Base-by-base conservation (phyloP, 108 stramenopile species). In the Cyclotella cryptica region DNA sequence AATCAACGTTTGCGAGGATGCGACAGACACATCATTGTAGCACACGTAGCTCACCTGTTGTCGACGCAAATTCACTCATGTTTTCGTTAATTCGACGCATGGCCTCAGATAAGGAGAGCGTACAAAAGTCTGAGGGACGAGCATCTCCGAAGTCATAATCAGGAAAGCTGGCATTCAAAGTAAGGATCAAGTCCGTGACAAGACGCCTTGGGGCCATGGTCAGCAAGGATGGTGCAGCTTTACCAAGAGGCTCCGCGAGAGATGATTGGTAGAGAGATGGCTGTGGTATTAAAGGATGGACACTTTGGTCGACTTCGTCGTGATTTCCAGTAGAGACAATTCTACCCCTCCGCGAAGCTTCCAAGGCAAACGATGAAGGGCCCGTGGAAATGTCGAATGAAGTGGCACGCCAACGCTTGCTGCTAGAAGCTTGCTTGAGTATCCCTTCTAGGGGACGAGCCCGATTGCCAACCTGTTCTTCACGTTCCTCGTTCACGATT, bases 101-200 rank as follows among this genome's bases (percentile, higher is more conserved):
- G 24, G 91, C 93, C 39, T 76, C 72, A 22, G 73, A 65, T 19
- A 69, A 64, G 59, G 85, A 69, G 29, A 94, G 62, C 28, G 88
- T 92, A 62, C 75, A 69, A 81, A 98, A 98, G 66, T 93, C 87
- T 53, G 84, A 84, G 0, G 96, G 91, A 21, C 86, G 85, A 35
- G 91, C 82, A 53, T 83, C 84, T 0, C 83, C 83, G 85, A 98
- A 98, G 74, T 98, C 96, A 74, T 97, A 96, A 85, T 98, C 97
- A 6, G 96, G 96, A 74, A 98, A 98, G 60, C 86, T 85, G 15
- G 93, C 91, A 80, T 98, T 97, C 59, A 98, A 72, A 15, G 97
- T 98, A 52, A 93, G 69, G 60, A 98, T 97, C 11, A 98, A 74
- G 79, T 98, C 96, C 15, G 96, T 96, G 80, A 96, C 89, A 14